Conservation (phyloP, 768 basidiomycete species). For the Leccinellum luteum region DNA sequence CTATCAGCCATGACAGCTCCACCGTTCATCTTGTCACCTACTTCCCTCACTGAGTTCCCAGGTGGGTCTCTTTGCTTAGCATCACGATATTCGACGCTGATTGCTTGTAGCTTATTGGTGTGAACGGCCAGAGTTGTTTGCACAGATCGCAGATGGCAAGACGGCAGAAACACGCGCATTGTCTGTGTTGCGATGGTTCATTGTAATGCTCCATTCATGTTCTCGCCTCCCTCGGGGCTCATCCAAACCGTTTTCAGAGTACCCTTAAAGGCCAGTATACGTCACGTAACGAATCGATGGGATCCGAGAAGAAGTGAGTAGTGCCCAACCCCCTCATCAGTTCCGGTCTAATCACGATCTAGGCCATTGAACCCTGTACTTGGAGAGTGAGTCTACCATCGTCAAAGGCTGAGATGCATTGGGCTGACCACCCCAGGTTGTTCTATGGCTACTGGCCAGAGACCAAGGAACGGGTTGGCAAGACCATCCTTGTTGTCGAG, state of each 20-base stretch:
- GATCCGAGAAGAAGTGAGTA: conserved; percentile 93
- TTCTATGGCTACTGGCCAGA: conserved; percentile 93
- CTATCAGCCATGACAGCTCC: conserved; percentile 81
- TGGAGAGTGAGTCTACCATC: conserved; percentile 68
- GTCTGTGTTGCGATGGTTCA: conserved; percentile 93
- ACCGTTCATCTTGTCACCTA: conserved; percentile 89
- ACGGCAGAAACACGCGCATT: conserved; percentile 71
- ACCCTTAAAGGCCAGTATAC: conserved; percentile 96
- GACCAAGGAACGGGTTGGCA: conserved; percentile 59
- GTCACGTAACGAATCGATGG: conserved; percentile 91
- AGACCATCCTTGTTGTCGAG: conserved; percentile 82
- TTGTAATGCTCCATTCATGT: conserved; percentile 43
- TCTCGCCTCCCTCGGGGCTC: not conserved
- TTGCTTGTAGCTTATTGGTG: conserved; percentile 83
- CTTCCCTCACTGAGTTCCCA: conserved; percentile 89
- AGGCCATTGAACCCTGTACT: conserved; percentile 96
- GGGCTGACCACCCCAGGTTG: conserved; percentile 41
- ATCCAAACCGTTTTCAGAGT: conserved; percentile 43
- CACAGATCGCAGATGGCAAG: conserved; percentile 76
- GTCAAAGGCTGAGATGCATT: not conserved
- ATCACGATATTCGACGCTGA: conserved; percentile 2
- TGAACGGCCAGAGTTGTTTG: conserved; percentile 88
- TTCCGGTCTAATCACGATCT: conserved; percentile 13
- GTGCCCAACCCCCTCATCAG: not conserved
- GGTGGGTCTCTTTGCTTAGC: conserved; percentile 42